Evolutionary conservation across 1,139 yeast species (phyloP).

Genomic region (Yamadazyma dushanensis): DNA sequence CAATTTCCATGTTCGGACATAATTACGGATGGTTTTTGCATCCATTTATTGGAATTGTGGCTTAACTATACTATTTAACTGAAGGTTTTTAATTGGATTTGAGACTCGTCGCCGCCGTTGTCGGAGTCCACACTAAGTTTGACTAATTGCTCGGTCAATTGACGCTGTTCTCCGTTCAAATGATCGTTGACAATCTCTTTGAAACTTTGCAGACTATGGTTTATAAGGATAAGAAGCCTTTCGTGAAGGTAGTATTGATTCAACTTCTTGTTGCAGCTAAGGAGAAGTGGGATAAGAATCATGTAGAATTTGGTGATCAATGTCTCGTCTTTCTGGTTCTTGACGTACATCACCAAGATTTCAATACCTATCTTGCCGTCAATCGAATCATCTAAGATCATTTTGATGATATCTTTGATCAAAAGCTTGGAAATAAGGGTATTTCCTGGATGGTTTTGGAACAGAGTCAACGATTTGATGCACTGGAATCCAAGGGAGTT

Average conservation of each 20-base stretch:
- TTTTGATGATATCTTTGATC: conserved; percentile 14
- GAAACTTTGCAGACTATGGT: conserved; percentile 51
- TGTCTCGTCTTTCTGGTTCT: conserved; percentile 28
- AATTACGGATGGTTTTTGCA: conserved; percentile 2
- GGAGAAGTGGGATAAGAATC: conserved; percentile 51
- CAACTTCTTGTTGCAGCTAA: conserved; percentile 36
- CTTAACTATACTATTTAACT: conserved; percentile 14
- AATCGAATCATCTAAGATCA: conserved; percentile 12
- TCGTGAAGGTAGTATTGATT: conserved; percentile 43
- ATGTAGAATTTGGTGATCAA: conserved; percentile 35
- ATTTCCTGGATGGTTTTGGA: conserved; percentile 25
- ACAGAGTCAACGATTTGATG: conserved; percentile 53
- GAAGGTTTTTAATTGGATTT: conserved; percentile 39
- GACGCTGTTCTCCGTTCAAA: conserved; percentile 38
- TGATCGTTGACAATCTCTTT: conserved; percentile 46
- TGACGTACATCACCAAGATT: conserved; percentile 50
- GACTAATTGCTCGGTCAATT: conserved; percentile 43
- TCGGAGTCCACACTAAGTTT: conserved; percentile 15
- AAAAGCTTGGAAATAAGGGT: conserved; percentile 27
- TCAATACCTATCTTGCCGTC: conserved; percentile 53
- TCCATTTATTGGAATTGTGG: too few species aligned
- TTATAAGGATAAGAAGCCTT: conserved; percentile 53
- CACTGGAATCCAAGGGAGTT: conserved; percentile 57
- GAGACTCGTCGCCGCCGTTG: conserved; percentile 19
- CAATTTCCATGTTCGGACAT: conserved; percentile 2